Evolutionary conservation across 192 early-diverging fungal species (phyloP).

Genomic region (Linnemannia elongata): DNA sequence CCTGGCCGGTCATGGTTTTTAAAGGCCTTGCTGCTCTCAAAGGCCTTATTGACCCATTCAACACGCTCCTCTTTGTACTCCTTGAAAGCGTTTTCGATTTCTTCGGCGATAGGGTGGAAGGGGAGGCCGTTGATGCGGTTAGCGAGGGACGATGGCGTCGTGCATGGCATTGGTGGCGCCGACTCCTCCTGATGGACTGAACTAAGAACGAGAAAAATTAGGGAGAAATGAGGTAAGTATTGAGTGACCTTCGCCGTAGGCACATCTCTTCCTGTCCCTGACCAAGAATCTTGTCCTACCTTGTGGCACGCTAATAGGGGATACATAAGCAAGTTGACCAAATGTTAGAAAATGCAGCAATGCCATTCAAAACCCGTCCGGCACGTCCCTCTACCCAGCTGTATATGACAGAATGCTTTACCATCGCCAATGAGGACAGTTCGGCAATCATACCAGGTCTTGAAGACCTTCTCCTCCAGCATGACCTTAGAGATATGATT

Average conservation of each 20-base stretch:
- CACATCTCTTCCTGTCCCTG: neutral
- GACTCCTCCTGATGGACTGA: neutral
- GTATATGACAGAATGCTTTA: neutral
- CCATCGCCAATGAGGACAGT: constrained; percentile 36
- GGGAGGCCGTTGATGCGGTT: constrained; percentile 15
- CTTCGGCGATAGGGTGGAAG: neutral
- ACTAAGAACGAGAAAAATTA: neutral
- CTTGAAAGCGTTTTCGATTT: constrained; percentile 8
- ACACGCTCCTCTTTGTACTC: constrained; percentile 18
- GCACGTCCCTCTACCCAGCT: neutral
- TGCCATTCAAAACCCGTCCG: no score
- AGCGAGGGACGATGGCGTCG: constrained; percentile 27
- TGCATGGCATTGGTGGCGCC: constrained; percentile 23
- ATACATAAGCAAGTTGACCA: neutral
- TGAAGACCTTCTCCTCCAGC: constrained; percentile 45
- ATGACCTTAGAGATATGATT: constrained; percentile 19
- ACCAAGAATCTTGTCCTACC: neutral
- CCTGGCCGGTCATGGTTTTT: neutral
- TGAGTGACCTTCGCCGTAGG: no score
- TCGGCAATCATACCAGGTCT: constrained; percentile 29
- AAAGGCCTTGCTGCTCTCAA: neutral
- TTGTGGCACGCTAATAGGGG: neutral
- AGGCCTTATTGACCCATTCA: neutral
- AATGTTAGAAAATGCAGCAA: neutral
- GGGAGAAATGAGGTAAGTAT: neutral